phyloP scores from a whole-genome alignment of 2,329 filamentous ascomycete species.

The Alternaria consortialis region DNA sequence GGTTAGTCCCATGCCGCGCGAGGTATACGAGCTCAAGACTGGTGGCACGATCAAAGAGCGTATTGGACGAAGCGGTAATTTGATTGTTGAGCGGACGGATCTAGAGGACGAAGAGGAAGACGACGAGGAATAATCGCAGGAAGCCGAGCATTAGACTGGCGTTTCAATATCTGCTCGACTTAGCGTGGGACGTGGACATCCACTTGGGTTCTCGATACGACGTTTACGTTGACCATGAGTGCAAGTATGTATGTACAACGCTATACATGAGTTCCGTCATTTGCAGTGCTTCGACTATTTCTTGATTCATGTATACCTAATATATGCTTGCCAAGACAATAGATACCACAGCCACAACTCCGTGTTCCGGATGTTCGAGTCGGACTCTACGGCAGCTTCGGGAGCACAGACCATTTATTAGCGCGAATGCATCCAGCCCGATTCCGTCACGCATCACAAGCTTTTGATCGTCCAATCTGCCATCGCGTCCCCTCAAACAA shows the following conservation, averaged over 20 bases:
- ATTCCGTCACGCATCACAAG: conserved; percentile 14
- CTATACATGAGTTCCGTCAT: background rate
- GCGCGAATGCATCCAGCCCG: background rate
- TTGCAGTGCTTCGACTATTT: background rate
- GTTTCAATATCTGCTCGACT: conserved; percentile 5
- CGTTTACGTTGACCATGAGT: background rate
- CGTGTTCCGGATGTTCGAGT: background rate
- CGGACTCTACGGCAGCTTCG: conserved; percentile 1
- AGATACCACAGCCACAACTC: background rate
- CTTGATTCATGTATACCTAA: background rate
- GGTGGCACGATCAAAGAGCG: conserved; percentile 73
- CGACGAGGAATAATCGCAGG: conserved; percentile 21
- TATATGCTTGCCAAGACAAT: background rate
- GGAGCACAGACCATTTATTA: conserved; percentile 11
- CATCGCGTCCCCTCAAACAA: conserved; percentile 6
- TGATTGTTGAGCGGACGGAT: conserved; percentile 81
- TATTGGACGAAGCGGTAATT: conserved; percentile 83
- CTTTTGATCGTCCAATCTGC: conserved; percentile 13
- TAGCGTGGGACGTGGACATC: conserved; percentile 9
- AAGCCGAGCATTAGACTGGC: background rate
- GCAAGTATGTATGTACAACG: background rate
- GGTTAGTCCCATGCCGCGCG: conserved; percentile 83
- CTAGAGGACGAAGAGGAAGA: conserved; percentile 65
- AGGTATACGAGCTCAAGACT: conserved; percentile 76
- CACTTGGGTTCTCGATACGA: background rate